Conservation (phyloP, 768 basidiomycete genomes). For the Mycena rebaudengoi region DNA sequence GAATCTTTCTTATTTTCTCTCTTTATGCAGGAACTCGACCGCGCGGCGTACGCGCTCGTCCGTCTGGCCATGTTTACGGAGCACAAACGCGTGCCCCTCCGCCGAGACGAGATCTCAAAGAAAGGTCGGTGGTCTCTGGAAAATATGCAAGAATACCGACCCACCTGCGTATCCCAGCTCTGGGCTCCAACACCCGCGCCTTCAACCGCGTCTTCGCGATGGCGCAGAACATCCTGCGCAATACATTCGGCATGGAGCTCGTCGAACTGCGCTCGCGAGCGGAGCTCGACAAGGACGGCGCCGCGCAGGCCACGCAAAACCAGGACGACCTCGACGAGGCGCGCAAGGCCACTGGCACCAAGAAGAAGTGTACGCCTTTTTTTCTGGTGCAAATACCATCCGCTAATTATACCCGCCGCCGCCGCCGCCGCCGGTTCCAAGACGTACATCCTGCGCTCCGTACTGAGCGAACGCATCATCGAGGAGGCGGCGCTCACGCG, state of each 20-base stretch:
- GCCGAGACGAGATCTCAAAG: constrained; percentile 87
- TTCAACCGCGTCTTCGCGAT: constrained; percentile 69
- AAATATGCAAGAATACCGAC: neutral
- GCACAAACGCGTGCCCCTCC: constrained; percentile 69
- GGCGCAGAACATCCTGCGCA: constrained; percentile 73
- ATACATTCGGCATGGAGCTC: constrained; percentile 85
- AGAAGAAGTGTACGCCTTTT: constrained; percentile 67
- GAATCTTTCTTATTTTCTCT: neutral
- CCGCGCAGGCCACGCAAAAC: constrained; percentile 42
- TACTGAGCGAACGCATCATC: constrained; percentile 68
- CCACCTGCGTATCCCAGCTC: no score
- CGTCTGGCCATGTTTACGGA: constrained; percentile 86
- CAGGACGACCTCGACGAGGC: constrained; percentile 57
- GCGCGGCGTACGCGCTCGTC: constrained; percentile 76
- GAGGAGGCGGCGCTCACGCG: constrained; percentile 65
- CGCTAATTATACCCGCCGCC: constrained; percentile 26
- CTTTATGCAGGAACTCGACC: constrained; percentile 65
- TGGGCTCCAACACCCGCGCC: constrained; percentile 51
- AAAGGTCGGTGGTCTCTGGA: constrained; percentile 59
- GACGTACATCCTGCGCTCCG: constrained; percentile 85
- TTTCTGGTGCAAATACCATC: neutral
- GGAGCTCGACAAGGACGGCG: constrained; percentile 56
- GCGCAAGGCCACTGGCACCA: constrained; percentile 61
- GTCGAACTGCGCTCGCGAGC: constrained; percentile 76
- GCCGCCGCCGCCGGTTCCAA: constrained; percentile 71